These are phyloP conservation scores for Oryza meyeriana DNA, from an alignment of 176 grass and related monocot genomes.

Conservation along the genomic window DNA sequence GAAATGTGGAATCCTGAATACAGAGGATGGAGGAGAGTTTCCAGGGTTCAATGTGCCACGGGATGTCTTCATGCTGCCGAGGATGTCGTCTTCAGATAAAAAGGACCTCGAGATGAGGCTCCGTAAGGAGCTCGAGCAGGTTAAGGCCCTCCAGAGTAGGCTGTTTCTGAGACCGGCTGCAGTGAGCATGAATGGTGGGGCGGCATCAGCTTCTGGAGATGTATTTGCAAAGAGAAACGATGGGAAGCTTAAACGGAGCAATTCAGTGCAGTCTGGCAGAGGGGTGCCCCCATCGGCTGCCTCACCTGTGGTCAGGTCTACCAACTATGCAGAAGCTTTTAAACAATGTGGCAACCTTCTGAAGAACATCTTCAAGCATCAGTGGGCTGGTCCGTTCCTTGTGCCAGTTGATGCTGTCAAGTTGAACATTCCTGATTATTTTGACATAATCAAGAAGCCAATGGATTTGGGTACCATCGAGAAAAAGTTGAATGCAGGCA, in stretches of 20 bases:
- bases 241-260: conserved; percentile 42
- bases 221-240: conserved; percentile 36
- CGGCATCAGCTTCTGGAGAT: conserved; percentile 19
- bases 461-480: conserved; percentile 96
- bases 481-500: conserved; percentile 57
- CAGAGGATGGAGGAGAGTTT: not conserved
- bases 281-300: conserved; percentile 6
- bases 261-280: conserved; percentile 53
- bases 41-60: conserved; percentile 44
- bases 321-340: conserved; percentile 47
- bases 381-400: conserved; percentile 56
- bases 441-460: conserved; percentile 71
- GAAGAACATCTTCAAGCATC: conserved; percentile 65
- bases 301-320: conserved; percentile 40
- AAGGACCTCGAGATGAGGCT: conserved; percentile 59
- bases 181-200: conserved; percentile 30
- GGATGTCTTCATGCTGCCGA: conserved; percentile 50
- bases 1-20: conserved; percentile 59
- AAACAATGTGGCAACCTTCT: conserved; percentile 80
- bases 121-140: conserved; percentile 57
- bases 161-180: conserved; percentile 34
- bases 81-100: conserved; percentile 46
- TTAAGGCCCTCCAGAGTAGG: conserved; percentile 54
- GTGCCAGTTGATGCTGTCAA: conserved; percentile 73
- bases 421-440: conserved; percentile 92